Conservation (phyloP, 2,329 filamentous ascomycete species). For the Epichloe gansuensis region DNA sequence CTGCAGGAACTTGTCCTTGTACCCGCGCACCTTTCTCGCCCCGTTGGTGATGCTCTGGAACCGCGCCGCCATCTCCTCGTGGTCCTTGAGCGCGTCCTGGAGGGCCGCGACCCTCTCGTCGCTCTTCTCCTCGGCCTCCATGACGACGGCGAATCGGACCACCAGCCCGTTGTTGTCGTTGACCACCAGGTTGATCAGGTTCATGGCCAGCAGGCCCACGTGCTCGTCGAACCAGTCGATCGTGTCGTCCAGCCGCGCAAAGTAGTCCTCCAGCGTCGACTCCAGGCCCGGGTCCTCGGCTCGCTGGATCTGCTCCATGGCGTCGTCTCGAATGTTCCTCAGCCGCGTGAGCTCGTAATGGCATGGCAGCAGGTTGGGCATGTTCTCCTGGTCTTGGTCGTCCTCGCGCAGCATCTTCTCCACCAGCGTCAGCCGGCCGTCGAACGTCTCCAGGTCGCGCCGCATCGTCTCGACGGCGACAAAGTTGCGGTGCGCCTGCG, state of each 20-base stretch:
- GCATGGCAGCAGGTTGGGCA: conserved; percentile 79
- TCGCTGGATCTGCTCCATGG: conserved; percentile 87
- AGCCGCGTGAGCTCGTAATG: conserved; percentile 89
- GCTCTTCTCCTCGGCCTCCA: conserved; percentile 93
- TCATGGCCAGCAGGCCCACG: conserved; percentile 76
- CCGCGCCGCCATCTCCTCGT: conserved; percentile 82
- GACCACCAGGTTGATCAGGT: conserved; percentile 77
- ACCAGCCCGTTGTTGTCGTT: conserved; percentile 80
- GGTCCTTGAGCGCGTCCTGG: conserved; percentile 89
- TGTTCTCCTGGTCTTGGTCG: conserved; percentile 74
- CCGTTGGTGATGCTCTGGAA: conserved; percentile 95
- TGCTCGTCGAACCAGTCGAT: conserved; percentile 96
- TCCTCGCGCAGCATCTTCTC: conserved; percentile 73
- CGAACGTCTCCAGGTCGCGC: conserved; percentile 77
- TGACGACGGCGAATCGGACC: conserved; percentile 80
- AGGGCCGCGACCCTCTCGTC: conserved; percentile 83
- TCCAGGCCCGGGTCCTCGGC: conserved; percentile 63
- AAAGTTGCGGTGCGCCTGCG: conserved; percentile 94
- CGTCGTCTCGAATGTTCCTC: conserved; percentile 88
- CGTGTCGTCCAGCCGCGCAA: conserved; percentile 71
- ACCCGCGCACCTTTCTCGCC: conserved; percentile 81
- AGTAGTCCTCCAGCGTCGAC: conserved; percentile 80
- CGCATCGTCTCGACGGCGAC: conserved; percentile 90
- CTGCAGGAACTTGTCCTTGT: conserved; percentile 89
- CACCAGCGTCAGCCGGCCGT: conserved; percentile 60